These are phyloP conservation scores for Thielaviopsis populi DNA, from an alignment of 2,329 filamentous ascomycete genomes.

Conservation along the genomic window DNA sequence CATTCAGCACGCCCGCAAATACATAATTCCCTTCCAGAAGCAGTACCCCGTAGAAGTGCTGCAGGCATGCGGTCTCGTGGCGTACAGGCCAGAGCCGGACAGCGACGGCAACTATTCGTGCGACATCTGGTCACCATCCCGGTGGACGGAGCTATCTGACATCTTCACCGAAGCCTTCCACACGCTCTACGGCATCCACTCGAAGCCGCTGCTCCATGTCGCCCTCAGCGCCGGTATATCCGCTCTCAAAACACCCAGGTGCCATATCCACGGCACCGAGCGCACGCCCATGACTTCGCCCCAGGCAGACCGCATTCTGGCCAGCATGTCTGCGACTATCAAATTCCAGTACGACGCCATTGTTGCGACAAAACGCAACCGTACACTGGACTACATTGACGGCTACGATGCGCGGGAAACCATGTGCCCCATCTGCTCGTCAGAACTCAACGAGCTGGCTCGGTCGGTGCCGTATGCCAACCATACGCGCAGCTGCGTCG, in stretches of 20 bases:
- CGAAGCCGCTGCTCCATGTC: slow-evolving; percentile 72
- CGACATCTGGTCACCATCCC: slow-evolving; percentile 53
- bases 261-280: slow-evolving; percentile 36
- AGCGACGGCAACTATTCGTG: slow-evolving; percentile 29
- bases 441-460: slow-evolving; percentile 84
- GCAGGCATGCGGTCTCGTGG: slow-evolving; percentile 66
- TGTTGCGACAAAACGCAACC: slow-evolving; percentile 11
- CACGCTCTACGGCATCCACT: slow-evolving; percentile 65
- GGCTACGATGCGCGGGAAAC: slow-evolving; percentile 17
- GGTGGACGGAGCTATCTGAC: slow-evolving; percentile 63
- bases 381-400: background rate
- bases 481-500: slow-evolving; percentile 86
- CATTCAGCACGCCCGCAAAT: slow-evolving; percentile 66
- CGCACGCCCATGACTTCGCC: slow-evolving; percentile 11
- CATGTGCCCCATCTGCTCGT: slow-evolving; percentile 90
- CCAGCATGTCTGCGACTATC: background rate
- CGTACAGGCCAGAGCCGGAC: slow-evolving; percentile 47
- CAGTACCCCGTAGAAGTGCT: slow-evolving; percentile 54
- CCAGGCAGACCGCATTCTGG: background rate
- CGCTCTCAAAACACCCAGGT: slow-evolving; percentile 87
- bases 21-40: slow-evolving; percentile 55
- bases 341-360: slow-evolving; percentile 11
- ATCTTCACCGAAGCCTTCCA: slow-evolving; percentile 81
- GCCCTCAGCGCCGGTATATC: slow-evolving; percentile 84
- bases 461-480: slow-evolving; percentile 83